These are phyloP conservation scores for Nigrospora oryzae DNA, from an alignment of 2,329 filamentous ascomycete genomes.

Conservation along the genomic window DNA sequence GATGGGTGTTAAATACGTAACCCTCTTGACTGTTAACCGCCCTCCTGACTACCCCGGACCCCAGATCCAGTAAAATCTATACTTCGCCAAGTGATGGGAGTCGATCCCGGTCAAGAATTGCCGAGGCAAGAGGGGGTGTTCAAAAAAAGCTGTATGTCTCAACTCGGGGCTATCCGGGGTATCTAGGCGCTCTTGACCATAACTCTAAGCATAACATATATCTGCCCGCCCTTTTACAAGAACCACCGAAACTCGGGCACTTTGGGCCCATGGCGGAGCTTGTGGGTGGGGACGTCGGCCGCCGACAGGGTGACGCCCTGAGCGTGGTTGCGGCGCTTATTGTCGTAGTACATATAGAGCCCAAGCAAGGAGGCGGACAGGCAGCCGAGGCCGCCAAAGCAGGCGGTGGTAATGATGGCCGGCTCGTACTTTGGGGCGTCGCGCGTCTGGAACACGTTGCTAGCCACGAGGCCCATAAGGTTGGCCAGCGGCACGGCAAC, in stretches of 20 bases:
- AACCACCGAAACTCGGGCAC: slow-evolving; percentile 52
- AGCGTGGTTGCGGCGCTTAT: slow-evolving; percentile 46
- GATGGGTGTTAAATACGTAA: too few relatives aligned
- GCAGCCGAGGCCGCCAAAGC: slow-evolving; percentile 53
- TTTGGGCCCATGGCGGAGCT: slow-evolving; percentile 44
- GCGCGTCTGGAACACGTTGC: slow-evolving; percentile 57
- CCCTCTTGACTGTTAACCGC: too few relatives aligned
- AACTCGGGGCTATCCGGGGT: too few relatives aligned
- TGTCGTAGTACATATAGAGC: slow-evolving; percentile 57
- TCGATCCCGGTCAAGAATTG: too few relatives aligned
- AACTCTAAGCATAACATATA: too few relatives aligned
- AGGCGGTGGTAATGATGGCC: slow-evolving; percentile 55
- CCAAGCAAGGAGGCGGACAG: slow-evolving; percentile 48
- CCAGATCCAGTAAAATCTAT: too few relatives aligned
- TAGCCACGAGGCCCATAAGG: slow-evolving; percentile 63
- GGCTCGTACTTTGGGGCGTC: slow-evolving; percentile 60
- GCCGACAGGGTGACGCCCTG: slow-evolving; percentile 48
- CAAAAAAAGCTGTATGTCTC: too few relatives aligned
- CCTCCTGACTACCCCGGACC: too few relatives aligned
- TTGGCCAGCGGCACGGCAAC: slow-evolving; percentile 70
- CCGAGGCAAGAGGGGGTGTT: too few relatives aligned
- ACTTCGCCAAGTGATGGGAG: too few relatives aligned
- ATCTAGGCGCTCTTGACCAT: too few relatives aligned
- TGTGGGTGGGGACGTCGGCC: slow-evolving; percentile 46
- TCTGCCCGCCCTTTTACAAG: slow-evolving; percentile 17